phyloP scores from a whole-genome alignment of 2,329 filamentous ascomycete genomes.

The Fusarium albidum region DNA sequence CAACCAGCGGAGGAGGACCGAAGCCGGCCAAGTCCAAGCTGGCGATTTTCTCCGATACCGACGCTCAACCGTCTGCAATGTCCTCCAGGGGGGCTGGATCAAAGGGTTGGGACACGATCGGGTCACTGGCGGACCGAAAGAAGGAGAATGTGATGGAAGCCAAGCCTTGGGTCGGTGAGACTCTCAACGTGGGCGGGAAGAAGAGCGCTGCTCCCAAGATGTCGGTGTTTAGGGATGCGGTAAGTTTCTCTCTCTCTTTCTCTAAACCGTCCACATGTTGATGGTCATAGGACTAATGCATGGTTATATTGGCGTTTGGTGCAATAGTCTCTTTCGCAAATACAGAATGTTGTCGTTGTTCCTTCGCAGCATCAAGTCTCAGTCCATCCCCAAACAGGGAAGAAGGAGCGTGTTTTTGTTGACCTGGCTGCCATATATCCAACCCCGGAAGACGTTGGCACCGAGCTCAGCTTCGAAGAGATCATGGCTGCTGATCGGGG shows the following conservation, averaged over 20 bases:
- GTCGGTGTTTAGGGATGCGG: conserved; percentile 93
- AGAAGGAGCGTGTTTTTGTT: conserved; percentile 86
- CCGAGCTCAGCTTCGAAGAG: conserved; percentile 92
- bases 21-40: conserved; percentile 83
- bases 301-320: conserved; percentile 52
- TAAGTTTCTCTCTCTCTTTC: conserved; percentile 57
- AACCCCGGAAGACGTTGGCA: conserved; percentile 71
- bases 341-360: conserved; percentile 73
- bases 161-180: conserved; percentile 92
- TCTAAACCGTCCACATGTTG: conserved; percentile 72
- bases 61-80: conserved; percentile 65
- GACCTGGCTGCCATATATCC: conserved; percentile 88
- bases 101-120: conserved; percentile 92
- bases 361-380: conserved; percentile 79
- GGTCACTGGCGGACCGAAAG: conserved; percentile 83
- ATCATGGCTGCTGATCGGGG: conserved; percentile 81
- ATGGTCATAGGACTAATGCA: conserved; percentile 97
- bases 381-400: conserved; percentile 82
- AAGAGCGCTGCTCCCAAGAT: conserved; percentile 79
- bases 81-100: conserved; percentile 61
- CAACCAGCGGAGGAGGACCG: conserved; percentile 57
- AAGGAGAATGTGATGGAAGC: conserved; percentile 92
- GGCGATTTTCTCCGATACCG: conserved; percentile 86
- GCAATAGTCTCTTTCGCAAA: conserved; percentile 66
- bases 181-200: conserved; percentile 85